Percentiles rank a stretch among this genome's conserved stretches.
Evolutionary conservation across 129 eudicot species (phyloP).

Genomic region (Solidago caesia): DNA sequence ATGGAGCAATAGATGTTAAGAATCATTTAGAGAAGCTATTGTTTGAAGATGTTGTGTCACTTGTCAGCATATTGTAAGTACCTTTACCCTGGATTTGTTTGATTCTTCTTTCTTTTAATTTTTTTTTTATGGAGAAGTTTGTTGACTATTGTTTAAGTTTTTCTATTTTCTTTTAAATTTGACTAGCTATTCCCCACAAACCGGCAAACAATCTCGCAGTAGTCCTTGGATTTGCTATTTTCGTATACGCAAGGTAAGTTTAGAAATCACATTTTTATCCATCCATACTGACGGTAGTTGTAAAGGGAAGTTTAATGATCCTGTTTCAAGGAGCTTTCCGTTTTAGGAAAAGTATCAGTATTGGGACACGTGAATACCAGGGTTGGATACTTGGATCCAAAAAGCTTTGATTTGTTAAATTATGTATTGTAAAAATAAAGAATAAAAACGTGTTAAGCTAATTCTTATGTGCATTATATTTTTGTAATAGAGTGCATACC

Average conservation of each 20-base stretch:
- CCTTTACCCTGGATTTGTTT: conserved; percentile 4
- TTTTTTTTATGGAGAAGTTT: neutral
- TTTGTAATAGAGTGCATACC: no score
- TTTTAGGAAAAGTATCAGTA: no score
- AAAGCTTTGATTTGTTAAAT: no score
- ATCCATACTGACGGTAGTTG: neutral
- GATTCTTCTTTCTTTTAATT: neutral
- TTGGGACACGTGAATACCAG: no score
- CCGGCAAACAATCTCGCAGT: conserved; percentile 21
- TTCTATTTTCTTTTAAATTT: neutral
- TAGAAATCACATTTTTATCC: conserved; percentile 3
- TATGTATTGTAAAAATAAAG: no score
- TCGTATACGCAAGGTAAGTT: conserved; percentile 72
- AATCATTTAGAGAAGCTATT: conserved; percentile 66
- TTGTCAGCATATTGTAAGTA: conserved; percentile 56
- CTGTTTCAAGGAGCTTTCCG: neutral
- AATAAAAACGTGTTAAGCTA: no score
- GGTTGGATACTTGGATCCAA: no score
- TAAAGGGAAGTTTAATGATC: conserved; percentile 8
- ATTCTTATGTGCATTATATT: no score
- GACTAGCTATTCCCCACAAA: conserved; percentile 51
- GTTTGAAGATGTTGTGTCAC: conserved; percentile 64
- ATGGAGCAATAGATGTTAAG: conserved; percentile 86
- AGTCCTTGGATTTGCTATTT: conserved; percentile 93
- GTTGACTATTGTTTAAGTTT: conserved; percentile 14